phyloP scores from a whole-genome alignment of 1,139 yeast genomes.

The Pichia sp. region DNA sequence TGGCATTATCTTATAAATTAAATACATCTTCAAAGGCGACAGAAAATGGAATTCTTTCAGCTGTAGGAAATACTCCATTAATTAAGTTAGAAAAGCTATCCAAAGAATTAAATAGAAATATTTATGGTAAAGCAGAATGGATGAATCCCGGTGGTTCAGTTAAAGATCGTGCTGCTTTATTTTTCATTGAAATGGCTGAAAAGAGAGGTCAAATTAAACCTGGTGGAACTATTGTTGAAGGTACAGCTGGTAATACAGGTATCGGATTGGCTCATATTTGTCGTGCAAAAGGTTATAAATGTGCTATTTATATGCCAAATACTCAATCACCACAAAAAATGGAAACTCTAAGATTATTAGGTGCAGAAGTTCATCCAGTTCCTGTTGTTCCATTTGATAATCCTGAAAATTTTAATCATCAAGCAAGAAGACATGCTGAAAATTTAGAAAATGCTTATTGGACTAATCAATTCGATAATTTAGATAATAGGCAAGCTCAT shows the following conservation, averaged over 20 bases:
- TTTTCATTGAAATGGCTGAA: slow-evolving; percentile 75
- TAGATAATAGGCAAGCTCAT: slow-evolving; percentile 84
- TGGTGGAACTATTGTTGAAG: slow-evolving; percentile 59
- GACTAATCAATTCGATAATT: slow-evolving; percentile 88
- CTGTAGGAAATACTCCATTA: slow-evolving; percentile 81
- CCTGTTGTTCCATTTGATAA: slow-evolving; percentile 80
- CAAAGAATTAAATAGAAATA: slow-evolving; percentile 65
- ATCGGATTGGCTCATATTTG: slow-evolving; percentile 88
- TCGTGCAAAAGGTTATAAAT: slow-evolving; percentile 73
- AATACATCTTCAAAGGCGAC: slow-evolving; percentile 2
- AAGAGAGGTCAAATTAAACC: slow-evolving; percentile 50
- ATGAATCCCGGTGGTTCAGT: slow-evolving; percentile 95
- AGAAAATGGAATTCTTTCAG: slow-evolving; percentile 19
- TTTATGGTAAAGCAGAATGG: slow-evolving; percentile 85
- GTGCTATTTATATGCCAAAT: slow-evolving; percentile 85
- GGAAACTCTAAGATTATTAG: slow-evolving; percentile 63
- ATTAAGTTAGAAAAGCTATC: slow-evolving; percentile 60
- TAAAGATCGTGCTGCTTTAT: slow-evolving; percentile 86
- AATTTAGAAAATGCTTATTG: slow-evolving; percentile 69
- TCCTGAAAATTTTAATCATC: slow-evolving; percentile 79
- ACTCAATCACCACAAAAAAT: slow-evolving; percentile 78
- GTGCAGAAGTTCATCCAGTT: slow-evolving; percentile 87
- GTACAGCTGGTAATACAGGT: slow-evolving; percentile 84
- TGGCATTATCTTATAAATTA: slow-evolving; percentile 5
- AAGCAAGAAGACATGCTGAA: slow-evolving; percentile 81